phyloP scores from a whole-genome alignment of 2,329 filamentous ascomycete genomes.

The Venturia effusa region DNA sequence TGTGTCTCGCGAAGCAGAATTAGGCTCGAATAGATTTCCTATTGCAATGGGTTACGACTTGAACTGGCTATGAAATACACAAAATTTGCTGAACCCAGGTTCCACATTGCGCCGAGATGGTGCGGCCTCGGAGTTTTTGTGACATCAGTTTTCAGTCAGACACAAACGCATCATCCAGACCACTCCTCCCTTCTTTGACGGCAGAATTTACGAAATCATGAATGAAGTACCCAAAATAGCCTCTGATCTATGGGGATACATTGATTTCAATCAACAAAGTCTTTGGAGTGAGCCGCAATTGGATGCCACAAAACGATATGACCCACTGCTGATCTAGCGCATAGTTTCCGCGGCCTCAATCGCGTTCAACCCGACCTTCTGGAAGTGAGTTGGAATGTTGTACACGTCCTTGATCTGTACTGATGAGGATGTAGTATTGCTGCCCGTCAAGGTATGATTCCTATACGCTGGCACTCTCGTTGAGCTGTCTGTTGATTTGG shows the following conservation, averaged over 20 bases:
- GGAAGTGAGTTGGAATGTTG: conserved; percentile 68
- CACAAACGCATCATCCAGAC: neutral
- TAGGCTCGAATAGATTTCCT: neutral
- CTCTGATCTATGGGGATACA: conserved; percentile 16
- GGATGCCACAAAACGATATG: neutral
- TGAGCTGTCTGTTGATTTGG: conserved; percentile 8
- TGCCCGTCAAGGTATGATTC: conserved; percentile 62
- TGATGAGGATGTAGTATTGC: conserved; percentile 51
- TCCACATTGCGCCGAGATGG: neutral
- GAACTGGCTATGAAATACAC: too few species aligned
- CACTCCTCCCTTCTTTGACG: neutral
- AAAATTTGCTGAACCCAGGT: neutral
- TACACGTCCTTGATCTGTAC: conserved; percentile 9
- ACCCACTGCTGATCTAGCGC: neutral
- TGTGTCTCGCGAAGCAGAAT: neutral
- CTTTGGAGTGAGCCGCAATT: conserved; percentile 33
- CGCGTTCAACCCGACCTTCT: conserved; percentile 95
- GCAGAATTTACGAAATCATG: neutral
- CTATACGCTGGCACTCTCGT: neutral
- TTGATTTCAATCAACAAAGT: conserved; percentile 35
- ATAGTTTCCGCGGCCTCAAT: conserved; percentile 73
- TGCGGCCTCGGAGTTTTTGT: neutral
- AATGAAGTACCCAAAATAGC: conserved; percentile 1
- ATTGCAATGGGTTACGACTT: too few species aligned
- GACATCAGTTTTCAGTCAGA: neutral